Conservation (phyloP, 1,139 yeast species). For the Blastobotrys illinoisensis region DNA sequence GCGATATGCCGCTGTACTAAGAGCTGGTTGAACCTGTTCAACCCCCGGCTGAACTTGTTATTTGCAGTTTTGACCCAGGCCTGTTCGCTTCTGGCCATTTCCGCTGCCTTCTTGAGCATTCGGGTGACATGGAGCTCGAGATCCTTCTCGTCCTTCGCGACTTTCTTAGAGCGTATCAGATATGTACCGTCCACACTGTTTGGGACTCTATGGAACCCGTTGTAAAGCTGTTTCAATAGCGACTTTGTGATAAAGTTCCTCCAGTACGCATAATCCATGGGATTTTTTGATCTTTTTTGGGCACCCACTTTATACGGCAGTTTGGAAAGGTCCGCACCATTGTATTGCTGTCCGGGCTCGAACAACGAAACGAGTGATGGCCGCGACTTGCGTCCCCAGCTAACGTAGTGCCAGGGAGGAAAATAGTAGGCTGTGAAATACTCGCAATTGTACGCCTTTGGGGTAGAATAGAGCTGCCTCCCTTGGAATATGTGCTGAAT, state of each 20-base stretch:
- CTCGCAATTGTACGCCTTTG: slow-evolving; percentile 14
- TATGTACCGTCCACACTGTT: slow-evolving; percentile 45
- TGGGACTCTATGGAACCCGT: slow-evolving; percentile 24
- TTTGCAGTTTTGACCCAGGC: slow-evolving; percentile 31
- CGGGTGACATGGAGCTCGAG: slow-evolving; percentile 30
- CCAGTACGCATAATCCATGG: slow-evolving; percentile 39
- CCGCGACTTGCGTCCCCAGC: slow-evolving; percentile 44
- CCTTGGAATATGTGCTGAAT: slow-evolving; percentile 19
- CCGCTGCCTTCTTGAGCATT: slow-evolving; percentile 32
- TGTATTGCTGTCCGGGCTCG: slow-evolving; percentile 22
- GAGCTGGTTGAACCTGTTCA: slow-evolving; percentile 20
- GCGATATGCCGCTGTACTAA: not conserved
- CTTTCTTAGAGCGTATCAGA: slow-evolving; percentile 34
- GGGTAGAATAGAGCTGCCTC: slow-evolving; percentile 15
- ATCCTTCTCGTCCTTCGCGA: slow-evolving; percentile 34
- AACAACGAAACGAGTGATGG: slow-evolving; percentile 39
- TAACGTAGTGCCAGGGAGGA: slow-evolving; percentile 44
- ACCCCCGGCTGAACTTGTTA: slow-evolving; percentile 21
- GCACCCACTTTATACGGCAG: slow-evolving; percentile 1
- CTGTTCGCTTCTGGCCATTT: slow-evolving; percentile 30
- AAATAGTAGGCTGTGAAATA: slow-evolving; percentile 31
- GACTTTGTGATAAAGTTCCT: slow-evolving; percentile 40
- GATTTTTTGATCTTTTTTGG: slow-evolving; percentile 29
- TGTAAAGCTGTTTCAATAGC: slow-evolving; percentile 33
- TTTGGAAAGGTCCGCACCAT: slow-evolving; percentile 19